Evolutionary conservation across 2,329 filamentous ascomycete species (phyloP).

Genomic region (Sporothrix brunneoviolacea): DNA sequence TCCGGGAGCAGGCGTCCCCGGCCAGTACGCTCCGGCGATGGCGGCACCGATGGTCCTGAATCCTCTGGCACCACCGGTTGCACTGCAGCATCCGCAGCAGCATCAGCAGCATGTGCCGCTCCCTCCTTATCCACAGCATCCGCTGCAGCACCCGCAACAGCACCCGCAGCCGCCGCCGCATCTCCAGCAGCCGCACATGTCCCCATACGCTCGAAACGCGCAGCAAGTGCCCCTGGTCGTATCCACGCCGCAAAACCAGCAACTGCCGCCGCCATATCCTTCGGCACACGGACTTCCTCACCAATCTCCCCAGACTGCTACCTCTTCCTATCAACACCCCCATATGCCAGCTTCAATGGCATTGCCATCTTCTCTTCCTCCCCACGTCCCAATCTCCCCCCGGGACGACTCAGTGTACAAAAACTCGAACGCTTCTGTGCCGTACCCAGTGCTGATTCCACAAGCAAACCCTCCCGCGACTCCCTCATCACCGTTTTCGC

Average conservation of each 20-base stretch:
- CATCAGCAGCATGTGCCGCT: conserved; percentile 17
- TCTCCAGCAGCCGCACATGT: conserved; percentile 12
- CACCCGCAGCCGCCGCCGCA: conserved; percentile 43
- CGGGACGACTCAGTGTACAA: background rate
- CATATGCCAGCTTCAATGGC: conserved; percentile 10
- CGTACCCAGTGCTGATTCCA: background rate
- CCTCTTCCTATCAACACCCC: conserved; percentile 30
- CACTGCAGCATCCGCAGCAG: conserved; percentile 20
- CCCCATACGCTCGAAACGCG: background rate
- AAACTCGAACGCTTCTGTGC: background rate
- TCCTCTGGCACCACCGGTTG: background rate
- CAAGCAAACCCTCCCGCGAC: conserved; percentile 37
- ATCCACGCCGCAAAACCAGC: conserved; percentile 50
- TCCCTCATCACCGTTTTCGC: conserved; percentile 47
- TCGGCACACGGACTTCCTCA: background rate
- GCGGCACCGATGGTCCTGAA: conserved; percentile 4
- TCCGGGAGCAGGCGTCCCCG: conserved; percentile 36
- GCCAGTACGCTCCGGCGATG: conserved; percentile 10
- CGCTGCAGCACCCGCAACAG: conserved; percentile 31
- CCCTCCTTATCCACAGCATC: conserved; percentile 20
- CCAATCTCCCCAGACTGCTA: conserved; percentile 25
- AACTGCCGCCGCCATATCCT: background rate
- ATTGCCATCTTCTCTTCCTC: conserved; percentile 6
- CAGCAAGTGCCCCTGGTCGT: conserved; percentile 30
- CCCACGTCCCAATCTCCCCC: conserved; percentile 5